phyloP scores from a whole-genome alignment of 371 early-diverging fungal genomes.

The Gilbertella persicaria region DNA sequence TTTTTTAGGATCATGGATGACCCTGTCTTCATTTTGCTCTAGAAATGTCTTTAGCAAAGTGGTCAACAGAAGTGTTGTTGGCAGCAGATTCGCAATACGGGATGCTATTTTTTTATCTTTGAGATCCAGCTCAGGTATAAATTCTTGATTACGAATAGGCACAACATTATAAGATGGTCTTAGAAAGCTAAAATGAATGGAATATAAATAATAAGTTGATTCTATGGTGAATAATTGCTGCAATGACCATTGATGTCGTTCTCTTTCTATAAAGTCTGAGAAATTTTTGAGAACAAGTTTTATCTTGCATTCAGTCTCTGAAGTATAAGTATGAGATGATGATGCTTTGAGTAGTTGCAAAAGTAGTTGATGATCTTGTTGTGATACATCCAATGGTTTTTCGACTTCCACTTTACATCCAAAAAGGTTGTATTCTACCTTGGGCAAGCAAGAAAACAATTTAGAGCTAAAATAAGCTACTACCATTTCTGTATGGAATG shows the following conservation, averaged over 20 bases:
- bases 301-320: not conserved
- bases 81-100: not conserved
- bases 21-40: not conserved
- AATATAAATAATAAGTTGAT: conserved; percentile 21
- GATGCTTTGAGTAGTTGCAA: not conserved
- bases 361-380: conserved; percentile 1
- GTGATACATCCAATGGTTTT: not conserved
- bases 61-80: not conserved
- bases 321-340: not conserved
- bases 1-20: not conserved
- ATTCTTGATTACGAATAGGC: conserved; percentile 1
- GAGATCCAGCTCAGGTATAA: not conserved
- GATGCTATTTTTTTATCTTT: not conserved
- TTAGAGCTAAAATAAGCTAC: conserved; percentile 13
- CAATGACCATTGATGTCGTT: conserved; percentile 39
- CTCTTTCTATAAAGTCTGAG: conserved; percentile 44
- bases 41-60: not conserved
- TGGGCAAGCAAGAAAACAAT: conserved; percentile 12
- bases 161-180: conserved; percentile 1
- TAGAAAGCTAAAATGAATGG: conserved; percentile 30
- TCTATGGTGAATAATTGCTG: conserved; percentile 28
- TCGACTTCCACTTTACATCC: not conserved
- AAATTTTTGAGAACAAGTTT: conserved; percentile 22
- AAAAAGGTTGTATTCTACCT: conserved; percentile 30
- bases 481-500: conserved; percentile 32